Conservation (phyloP, 202 grass and related monocot genomes). For the Panicum virgatum region DNA sequence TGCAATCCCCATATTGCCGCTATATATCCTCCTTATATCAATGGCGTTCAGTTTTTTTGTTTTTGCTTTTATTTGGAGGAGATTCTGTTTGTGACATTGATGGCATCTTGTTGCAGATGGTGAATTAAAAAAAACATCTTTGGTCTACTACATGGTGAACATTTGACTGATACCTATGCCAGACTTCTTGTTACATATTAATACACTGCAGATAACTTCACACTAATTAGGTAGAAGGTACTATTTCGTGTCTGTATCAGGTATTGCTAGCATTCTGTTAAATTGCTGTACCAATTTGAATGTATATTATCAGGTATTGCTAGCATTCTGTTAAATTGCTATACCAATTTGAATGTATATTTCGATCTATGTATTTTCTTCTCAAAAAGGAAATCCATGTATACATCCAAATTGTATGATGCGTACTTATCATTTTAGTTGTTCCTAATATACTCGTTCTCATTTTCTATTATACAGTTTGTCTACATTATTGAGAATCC, state of each 20-base stretch:
- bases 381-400: not conserved
- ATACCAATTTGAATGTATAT: constrained; percentile 20
- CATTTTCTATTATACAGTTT: no score
- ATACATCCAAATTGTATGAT: not conserved
- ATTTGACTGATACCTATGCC: not conserved
- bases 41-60: not conserved
- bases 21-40: not conserved
- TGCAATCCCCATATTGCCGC: not conserved
- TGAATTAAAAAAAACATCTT: not conserved
- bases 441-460: not conserved
- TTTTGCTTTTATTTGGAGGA: not conserved
- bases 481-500: no score
- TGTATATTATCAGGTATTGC: not conserved
- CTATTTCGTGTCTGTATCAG: not conserved
- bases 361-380: not conserved
- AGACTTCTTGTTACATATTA: not conserved
- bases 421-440: not conserved
- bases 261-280: not conserved
- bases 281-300: constrained; percentile 14
- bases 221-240: not conserved
- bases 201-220: not conserved
- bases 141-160: not conserved
- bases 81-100: not conserved
- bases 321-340: not conserved
- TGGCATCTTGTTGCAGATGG: constrained; percentile 8